Conservation (phyloP, 1,139 yeast species). For the Lodderomyces jiufengensis region DNA sequence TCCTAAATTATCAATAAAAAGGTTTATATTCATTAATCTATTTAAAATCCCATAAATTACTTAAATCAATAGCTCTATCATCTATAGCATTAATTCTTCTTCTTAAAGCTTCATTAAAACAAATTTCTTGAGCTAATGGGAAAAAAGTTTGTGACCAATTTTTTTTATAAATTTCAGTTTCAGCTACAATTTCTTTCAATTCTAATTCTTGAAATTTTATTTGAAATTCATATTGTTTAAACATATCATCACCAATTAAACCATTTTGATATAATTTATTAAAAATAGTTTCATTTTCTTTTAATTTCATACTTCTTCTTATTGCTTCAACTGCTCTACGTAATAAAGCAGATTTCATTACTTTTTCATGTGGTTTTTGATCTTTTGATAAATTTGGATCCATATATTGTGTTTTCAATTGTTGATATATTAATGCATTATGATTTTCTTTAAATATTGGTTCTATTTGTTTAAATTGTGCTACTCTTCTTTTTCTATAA, state of each 20-base stretch:
- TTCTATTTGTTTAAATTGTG: constrained; percentile 51
- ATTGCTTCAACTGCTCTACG: constrained; percentile 73
- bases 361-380: constrained; percentile 69
- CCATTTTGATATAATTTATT: constrained; percentile 79
- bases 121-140: constrained; percentile 81
- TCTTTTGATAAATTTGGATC: constrained; percentile 41
- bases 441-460: constrained; percentile 73
- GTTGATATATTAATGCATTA: constrained; percentile 60
- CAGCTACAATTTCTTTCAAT: constrained; percentile 70
- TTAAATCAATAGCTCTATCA: constrained; percentile 46
- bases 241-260: constrained; percentile 83
- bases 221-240: constrained; percentile 75
- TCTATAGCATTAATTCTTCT: constrained; percentile 71
- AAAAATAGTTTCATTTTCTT: constrained; percentile 68
- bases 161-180: constrained; percentile 67
- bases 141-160: constrained; percentile 82
- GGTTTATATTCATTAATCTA: neutral
- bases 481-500: constrained; percentile 60
- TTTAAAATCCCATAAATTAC: constrained; percentile 46
- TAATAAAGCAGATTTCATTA: constrained; percentile 79
- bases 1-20: no score
- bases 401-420: constrained; percentile 46
- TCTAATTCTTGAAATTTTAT: constrained; percentile 78
- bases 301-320: constrained; percentile 63
- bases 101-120: constrained; percentile 87